Conservation (phyloP, 2,329 filamentous ascomycete genomes). For the Whalleya microplaca region DNA sequence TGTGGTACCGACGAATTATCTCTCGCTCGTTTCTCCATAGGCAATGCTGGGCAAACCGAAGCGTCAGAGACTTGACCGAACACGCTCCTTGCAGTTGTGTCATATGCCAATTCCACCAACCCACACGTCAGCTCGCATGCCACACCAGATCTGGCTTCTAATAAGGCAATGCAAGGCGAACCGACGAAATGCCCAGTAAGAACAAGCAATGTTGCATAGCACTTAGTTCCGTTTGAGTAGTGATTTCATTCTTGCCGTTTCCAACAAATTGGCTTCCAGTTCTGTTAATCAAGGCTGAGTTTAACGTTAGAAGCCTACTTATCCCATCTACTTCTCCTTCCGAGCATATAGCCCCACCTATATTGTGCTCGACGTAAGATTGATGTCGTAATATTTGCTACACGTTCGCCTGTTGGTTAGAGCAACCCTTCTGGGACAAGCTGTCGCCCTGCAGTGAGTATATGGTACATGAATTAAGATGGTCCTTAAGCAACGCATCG, state of each 20-base stretch:
- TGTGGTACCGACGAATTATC: not conserved
- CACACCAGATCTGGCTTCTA: not conserved
- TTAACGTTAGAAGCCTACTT: not conserved
- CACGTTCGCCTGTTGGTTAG: conserved; percentile 3
- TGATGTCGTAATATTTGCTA: conserved; percentile 5
- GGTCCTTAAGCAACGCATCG: conserved; percentile 2
- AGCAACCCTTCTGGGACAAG: conserved; percentile 11
- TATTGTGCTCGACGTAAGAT: conserved; percentile 3
- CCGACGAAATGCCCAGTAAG: conserved; percentile 5
- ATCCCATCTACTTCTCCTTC: not conserved
- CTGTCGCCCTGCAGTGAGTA: conserved; percentile 1
- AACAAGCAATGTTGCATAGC: conserved; percentile 1
- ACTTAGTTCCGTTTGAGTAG: not conserved
- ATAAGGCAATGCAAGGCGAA: conserved; percentile 2
- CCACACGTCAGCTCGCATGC: conserved; percentile 6
- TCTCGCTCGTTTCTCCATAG: not conserved
- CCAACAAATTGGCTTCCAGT: no score
- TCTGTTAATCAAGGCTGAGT: not conserved
- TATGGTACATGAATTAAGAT: not conserved
- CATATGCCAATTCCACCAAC: conserved; percentile 1
- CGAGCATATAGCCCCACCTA: not conserved
- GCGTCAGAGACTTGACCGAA: no score
- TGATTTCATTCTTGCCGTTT: not conserved
- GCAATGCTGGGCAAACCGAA: no score
- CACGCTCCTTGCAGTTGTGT: no score